These are phyloP conservation scores for Diaporthe vexans DNA, from an alignment of 2,329 filamentous ascomycete genomes.

Conservation along the genomic window DNA sequence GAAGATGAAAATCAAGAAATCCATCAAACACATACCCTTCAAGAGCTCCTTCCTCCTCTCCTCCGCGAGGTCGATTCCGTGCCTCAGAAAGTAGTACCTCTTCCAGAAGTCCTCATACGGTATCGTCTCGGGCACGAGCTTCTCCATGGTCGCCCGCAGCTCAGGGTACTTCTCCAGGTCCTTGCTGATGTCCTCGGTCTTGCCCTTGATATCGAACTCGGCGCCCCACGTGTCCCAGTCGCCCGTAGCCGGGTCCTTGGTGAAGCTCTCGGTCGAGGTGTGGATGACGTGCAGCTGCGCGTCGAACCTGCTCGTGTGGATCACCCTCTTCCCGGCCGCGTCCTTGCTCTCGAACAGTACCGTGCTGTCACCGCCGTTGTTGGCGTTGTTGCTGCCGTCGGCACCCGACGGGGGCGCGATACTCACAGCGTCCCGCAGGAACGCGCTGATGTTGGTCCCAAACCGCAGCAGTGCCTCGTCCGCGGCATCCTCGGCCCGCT, in stretches of 20 bases:
- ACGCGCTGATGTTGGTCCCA: slow-evolving; percentile 89
- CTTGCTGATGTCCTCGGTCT: slow-evolving; percentile 84
- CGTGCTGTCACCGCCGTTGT: slow-evolving; percentile 54
- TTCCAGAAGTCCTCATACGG: slow-evolving; percentile 93
- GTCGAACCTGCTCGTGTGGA: slow-evolving; percentile 94
- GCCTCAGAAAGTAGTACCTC: slow-evolving; percentile 93
- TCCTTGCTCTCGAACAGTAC: slow-evolving; percentile 96
- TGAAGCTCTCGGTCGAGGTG: slow-evolving; percentile 84
- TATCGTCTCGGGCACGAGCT: slow-evolving; percentile 92
- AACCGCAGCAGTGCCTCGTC: slow-evolving; percentile 96
- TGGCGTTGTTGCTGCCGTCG: slow-evolving; percentile 49
- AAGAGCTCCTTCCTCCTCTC: slow-evolving; percentile 88
- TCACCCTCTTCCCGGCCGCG: slow-evolving; percentile 88
- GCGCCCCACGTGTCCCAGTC: slow-evolving; percentile 82
- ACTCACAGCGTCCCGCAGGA: slow-evolving; percentile 89
- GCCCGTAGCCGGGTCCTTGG: slow-evolving; percentile 81
- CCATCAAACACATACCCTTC: slow-evolving; percentile 73
- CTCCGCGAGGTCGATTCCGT: slow-evolving; percentile 94
- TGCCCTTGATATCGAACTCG: slow-evolving; percentile 83
- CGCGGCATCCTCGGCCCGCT: slow-evolving; percentile 93
- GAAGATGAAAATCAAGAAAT: slow-evolving; percentile 1
- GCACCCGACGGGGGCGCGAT: slow-evolving; percentile 80
- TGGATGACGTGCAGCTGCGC: slow-evolving; percentile 97
- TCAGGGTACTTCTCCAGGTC: slow-evolving; percentile 91
- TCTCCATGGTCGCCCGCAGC: slow-evolving; percentile 91